Base-by-base conservation (phyloP, 1,284 basidiomycete genomes). In the Irpex sp. region DNA sequence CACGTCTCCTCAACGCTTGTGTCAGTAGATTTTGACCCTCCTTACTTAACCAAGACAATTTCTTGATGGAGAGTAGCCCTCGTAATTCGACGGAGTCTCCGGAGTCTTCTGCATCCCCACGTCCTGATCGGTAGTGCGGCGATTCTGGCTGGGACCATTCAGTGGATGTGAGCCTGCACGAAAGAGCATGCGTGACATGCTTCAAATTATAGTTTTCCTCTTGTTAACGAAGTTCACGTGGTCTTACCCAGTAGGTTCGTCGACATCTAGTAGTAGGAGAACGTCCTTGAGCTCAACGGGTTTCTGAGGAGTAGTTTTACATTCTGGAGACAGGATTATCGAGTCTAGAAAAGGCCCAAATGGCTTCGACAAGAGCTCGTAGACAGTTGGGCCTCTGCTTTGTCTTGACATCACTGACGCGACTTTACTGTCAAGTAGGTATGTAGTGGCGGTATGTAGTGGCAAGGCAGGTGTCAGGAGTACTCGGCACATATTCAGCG, bases 271-370 rank as follows among this genome's bases (percentile, higher is more conserved):
- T 1, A 75, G 63, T 55, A 66, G 58, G 28, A 28, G 28, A 23
- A 74, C 56, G 5, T 63, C 36, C 0, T 63, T 55, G 5, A 75
- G 67, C 6, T 58, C 10, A 0, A 74, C 63, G 1, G 65, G 60
- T 23, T 65, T 68, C 8, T 62, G 56, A 0, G 36, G 57, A 0
- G 65, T 67, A 36, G 52, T 63, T 49, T 65, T 69, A 60, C 68
- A 73, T 6, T 49, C 57, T 3, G 58, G 59, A 2, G 65, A 66
- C 37, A 75, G 63, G 14, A 67, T 48, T 0, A 71, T 65, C 2
- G 62, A 47, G 42, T 73, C 73, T 3, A 61, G 61, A 21, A 66
- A 74, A 1, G 73, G 73, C 2, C 74, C 74, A 59, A 73, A 74
- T 0, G 74, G 73, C 21, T 66, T 58, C 39, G 64, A 52, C 7